Evolutionary conservation across 805 yeast species (phyloP), one percentile per base, ranked within the genome.

Genomic region (Zygoascus flipseniorum): DNA sequence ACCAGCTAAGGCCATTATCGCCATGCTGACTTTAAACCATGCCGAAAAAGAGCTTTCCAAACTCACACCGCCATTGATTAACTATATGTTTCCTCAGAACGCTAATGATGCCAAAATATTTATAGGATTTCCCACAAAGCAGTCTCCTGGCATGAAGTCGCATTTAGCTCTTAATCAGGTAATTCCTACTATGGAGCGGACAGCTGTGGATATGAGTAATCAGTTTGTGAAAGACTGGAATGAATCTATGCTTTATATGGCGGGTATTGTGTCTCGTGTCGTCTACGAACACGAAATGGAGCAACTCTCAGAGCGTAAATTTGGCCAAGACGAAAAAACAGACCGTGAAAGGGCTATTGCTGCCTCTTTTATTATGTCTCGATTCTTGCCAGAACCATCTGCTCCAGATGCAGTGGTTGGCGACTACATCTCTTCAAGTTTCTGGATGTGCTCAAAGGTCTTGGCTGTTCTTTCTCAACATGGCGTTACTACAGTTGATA

Each of bases 181-280:
- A 2, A 68, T 71, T n/a, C 75, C 75, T 1, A 72, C 75, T 1
- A 69, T 71, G 74, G 75, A 71, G 52, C 63, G 75, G 5, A 71
- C 75, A 0, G 73, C 72, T 1, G 64, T 70, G 0, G 75, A 71
- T 56, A 69, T 72, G 66, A 69, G 74, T 4, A 71, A 71, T 50
- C 60, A 65, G 8, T 65, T 62, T 51, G 75, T 71, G 20, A 69
- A 67, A 51, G 72, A 68, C 50, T 71, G 75, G 75, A 71, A 71
- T 55, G 54, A 61, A 31, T 65, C 70, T 49, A 61, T 71, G 67
- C 63, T 71, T 23, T 67, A 63, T 46, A 64, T 68, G 65, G 69
- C 70, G 5, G 75, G 75, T 1, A 56, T 69, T 2, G 50, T 72
- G 52, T 58, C 67, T 8, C 60, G 75, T 3, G 64, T 64, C 14